Evolutionary conservation across 768 basidiomycete species (phyloP).

Genomic region (Tulasnella sp.): DNA sequence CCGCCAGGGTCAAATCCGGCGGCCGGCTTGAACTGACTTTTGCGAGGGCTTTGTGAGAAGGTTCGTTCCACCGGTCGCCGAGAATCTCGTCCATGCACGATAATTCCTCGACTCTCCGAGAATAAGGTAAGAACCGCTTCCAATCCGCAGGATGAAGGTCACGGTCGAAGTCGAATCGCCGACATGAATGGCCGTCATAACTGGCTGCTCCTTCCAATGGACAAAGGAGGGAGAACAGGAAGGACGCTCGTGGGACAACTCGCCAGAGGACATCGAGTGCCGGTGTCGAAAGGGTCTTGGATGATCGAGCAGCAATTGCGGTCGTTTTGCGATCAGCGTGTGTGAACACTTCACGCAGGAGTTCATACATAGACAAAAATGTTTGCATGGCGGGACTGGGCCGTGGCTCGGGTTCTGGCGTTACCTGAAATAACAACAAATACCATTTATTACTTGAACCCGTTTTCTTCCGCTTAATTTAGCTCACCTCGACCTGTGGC

Average conservation of each 20-base stretch:
- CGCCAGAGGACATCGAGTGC: slow-evolving; percentile 25
- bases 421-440: background rate
- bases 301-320: slow-evolving; percentile 18
- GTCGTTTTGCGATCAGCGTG: slow-evolving; percentile 11
- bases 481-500: background rate
- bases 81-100: slow-evolving; percentile 8
- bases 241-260: slow-evolving; percentile 18
- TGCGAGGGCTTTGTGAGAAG: slow-evolving; percentile 23
- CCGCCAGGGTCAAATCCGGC: background rate
- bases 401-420: background rate
- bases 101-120: slow-evolving; percentile 14
- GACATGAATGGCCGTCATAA: slow-evolving; percentile 20
- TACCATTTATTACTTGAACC: background rate
- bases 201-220: slow-evolving; percentile 20
- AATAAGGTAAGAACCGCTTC: slow-evolving; percentile 25
- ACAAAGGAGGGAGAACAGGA: slow-evolving; percentile 19
- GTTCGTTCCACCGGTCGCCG: slow-evolving; percentile 14
- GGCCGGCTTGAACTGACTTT: slow-evolving; percentile 20
- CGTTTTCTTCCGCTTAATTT: background rate
- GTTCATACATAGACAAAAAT: slow-evolving; percentile 21
- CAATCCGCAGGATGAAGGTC: slow-evolving; percentile 23
- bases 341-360: background rate
- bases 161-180: slow-evolving; percentile 23
- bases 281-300: slow-evolving; percentile 7
- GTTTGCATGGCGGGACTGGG: slow-evolving; percentile 1